phyloP scores from a whole-genome alignment of 1,139 yeast species.

The Pichia kudriavzevii region DNA sequence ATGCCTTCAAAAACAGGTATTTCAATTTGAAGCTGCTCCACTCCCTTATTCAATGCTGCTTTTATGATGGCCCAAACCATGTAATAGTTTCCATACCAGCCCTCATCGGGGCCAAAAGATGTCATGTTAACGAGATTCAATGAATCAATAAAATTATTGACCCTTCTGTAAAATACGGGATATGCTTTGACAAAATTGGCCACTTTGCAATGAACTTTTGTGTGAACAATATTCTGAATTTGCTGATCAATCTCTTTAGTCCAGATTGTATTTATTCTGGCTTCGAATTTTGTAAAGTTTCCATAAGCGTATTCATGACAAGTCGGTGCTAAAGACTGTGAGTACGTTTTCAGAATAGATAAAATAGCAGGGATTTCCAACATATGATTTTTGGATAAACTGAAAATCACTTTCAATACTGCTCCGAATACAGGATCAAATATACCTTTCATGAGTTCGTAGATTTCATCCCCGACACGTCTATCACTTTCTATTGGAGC shows the following conservation, averaged over 20 bases:
- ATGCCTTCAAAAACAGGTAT: conserved; percentile 4
- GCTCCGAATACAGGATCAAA: conserved; percentile 48
- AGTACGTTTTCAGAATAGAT: conserved; percentile 34
- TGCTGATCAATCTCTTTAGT: conserved; percentile 49
- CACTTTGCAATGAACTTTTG: conserved; percentile 31
- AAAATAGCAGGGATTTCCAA: conserved; percentile 38
- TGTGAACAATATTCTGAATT: conserved; percentile 41
- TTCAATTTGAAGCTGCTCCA: conserved; percentile 16
- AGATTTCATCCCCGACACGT: conserved; percentile 46
- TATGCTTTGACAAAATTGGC: conserved; percentile 37
- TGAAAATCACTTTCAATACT: conserved; percentile 32
- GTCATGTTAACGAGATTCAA: conserved; percentile 18
- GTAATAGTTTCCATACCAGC: conserved; percentile 17
- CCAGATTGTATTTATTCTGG: conserved; percentile 53
- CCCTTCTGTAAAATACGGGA: conserved; percentile 36
- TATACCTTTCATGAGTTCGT: conserved; percentile 43
- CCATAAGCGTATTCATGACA: conserved; percentile 63
- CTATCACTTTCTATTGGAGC: conserved; percentile 43
- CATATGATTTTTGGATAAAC: conserved; percentile 30
- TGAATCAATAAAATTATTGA: conserved; percentile 26
- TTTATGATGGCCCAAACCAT: conserved; percentile 22
- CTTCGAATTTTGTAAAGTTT: conserved; percentile 44
- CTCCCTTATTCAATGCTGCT: conserved; percentile 9
- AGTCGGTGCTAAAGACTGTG: conserved; percentile 35
- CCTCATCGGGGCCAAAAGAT: conserved; percentile 15